Base-by-base conservation (phyloP, 192 early-diverging fungal species). In the Thoreauomyces humboldtii region DNA sequence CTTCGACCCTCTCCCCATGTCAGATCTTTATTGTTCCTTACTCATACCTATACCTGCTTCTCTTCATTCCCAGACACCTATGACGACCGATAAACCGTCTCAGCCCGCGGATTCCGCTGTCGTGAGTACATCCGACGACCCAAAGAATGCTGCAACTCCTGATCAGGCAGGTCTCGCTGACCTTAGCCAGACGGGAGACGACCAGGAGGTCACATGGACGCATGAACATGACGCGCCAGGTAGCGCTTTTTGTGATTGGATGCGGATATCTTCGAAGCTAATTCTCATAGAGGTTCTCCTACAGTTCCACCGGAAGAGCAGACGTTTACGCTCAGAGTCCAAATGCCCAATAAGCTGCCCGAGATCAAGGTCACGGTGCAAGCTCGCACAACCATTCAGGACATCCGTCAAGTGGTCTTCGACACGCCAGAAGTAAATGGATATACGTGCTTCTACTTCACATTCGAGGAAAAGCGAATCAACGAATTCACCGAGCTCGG, bases 381-480 rank as follows among this genome's bases (percentile, higher is more conserved):
- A 15, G 50, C 69, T 45, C 59, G 56, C 32, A 72, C 73, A 4
- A 87, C 89, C 4, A 80, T 98, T 44, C 88, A 89, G 58, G 93
- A 96, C 61, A 82, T 98, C 59, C 89, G 89, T 56, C 88, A 92
- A 60, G 88, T 82, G 19, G 78, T 98, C 46, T 88, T 88, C 52
- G 96, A 98, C 68, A 88, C 87, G 1, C 86, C 91, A 15, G 88
- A 91, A 51, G 86, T 89, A 1, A 85, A 91, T 51, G 87, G 89
- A 44, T 87, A 92, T 76, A 94, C 96, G 32, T 96, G 94, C 77
- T 97, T 97, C 70, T 91, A 88, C 61, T 76, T 98, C 17, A 61
- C 82, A 5, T 88, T 82, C 60, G 79, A 92, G 24, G 91, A 88
- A 29, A 63, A 73, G 59, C 81, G 86, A 22, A 69, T 97, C 51